Percentiles rank a stretch among this genome's conserved stretches.
phyloP scores from a whole-genome alignment of 495 filamentous ascomycete species.

The Sordaria brevicollis region DNA sequence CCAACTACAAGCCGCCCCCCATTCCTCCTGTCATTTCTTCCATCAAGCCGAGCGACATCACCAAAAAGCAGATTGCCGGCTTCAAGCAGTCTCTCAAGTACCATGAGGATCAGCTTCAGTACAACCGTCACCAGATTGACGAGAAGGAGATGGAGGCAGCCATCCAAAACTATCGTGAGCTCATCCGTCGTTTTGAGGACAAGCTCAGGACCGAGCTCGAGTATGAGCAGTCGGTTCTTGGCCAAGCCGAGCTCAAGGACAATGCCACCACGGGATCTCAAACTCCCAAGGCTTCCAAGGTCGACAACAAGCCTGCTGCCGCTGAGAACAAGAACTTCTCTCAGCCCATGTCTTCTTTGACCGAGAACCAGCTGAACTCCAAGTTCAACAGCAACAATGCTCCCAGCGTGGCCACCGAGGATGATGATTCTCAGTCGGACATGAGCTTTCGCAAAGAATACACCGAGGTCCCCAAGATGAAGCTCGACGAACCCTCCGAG shows the following conservation, averaged over 20 bases:
- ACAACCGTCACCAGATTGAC: conserved; percentile 41
- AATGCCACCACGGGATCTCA: conserved; percentile 1
- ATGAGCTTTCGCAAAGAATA: neutral
- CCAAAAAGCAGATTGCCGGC: conserved; percentile 33
- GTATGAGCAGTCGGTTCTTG: conserved; percentile 22
- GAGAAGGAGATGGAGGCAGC: conserved; percentile 27
- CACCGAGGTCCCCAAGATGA: neutral
- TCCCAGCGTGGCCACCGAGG: neutral
- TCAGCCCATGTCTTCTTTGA: neutral
- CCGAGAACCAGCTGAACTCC: neutral
- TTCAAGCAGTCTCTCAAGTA: conserved; percentile 37
- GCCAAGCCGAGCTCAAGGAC: conserved; percentile 11
- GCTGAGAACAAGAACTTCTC: neutral
- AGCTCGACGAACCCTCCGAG: neutral
- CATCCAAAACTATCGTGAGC: conserved; percentile 19
- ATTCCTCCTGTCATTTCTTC: conserved; percentile 29
- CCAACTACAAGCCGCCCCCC: conserved; percentile 15
- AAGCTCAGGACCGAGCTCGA: conserved; percentile 24
- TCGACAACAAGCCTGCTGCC: neutral
- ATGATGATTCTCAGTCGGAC: neutral
- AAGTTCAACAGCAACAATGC: neutral
- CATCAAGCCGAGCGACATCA: conserved; percentile 37
- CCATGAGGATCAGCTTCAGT: conserved; percentile 35
- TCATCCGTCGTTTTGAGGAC: conserved; percentile 30
- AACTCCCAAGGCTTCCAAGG: neutral